Evolutionary conservation across 495 filamentous ascomycete species (phyloP), one percentile per base, ranked within the genome.

Genomic region (Penicillium salamii): DNA sequence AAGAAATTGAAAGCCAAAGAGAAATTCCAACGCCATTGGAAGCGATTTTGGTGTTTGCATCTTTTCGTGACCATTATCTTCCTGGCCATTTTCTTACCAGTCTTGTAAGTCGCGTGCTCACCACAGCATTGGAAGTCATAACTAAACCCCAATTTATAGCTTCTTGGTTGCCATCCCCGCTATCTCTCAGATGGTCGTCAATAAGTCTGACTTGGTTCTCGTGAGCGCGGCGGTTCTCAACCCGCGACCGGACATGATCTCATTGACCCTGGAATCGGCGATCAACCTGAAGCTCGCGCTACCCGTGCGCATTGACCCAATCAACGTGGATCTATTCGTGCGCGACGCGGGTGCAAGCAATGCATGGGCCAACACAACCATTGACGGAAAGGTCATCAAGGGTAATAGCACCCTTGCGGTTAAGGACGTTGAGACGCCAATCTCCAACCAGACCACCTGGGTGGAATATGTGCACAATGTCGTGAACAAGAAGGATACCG

Each of bases 101-200:
- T 71, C 35, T 68, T 74, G 66, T 70, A 60, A 50, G 66, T 57
- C 9, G 12, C 36, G 23, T 23, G 42, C 7, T 5, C n/a, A 18
- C 12, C 29, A 11, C 29, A 12, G 5, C 5, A 32, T 32, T 32
- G 29, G 5, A 32, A n/a, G 21, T 2, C 4, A 2, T 8, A 13
- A 23, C 8, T 23, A 31, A 38, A 36, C 48, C 21, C 45, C 53
- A 34, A 53, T 31, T 31, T 24, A 14, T 41, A 76, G 73, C 50
- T 76, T 76, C 61, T 50, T 71, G 3, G 53, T 72, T 39, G 55
- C 64, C 33, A 68, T 76, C 17, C 73, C 73, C 3, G 70, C 69
- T 42, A 63, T 76, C 41, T 69, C 73, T 0, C 73, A 75, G 42
- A 49, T 65, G 21, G 63, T 76, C 32, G 65, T 75, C 20, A 56